A percentile compares a stretch with the other conserved stretches of the same genome.
Conservation (phyloP, 345 rosid species). For the Clarkia xantiana region DNA sequence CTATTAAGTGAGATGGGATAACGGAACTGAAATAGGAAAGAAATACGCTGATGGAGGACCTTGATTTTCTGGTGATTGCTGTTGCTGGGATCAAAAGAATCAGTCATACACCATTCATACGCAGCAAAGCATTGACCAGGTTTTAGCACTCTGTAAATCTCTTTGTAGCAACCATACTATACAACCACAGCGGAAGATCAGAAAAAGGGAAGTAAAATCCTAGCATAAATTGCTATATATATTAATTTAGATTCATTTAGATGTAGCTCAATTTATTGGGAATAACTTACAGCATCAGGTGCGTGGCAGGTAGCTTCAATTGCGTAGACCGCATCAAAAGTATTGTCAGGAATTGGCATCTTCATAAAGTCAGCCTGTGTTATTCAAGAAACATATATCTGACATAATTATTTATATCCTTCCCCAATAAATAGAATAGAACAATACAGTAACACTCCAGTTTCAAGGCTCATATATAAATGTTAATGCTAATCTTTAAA, state of each 20-base stretch:
- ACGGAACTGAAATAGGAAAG: too few relatives aligned
- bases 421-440: too few relatives aligned
- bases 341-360: slow-evolving; percentile 86
- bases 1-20: too few relatives aligned
- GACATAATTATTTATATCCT: background rate
- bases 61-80: slow-evolving; percentile 66
- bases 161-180: slow-evolving; percentile 89
- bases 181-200: slow-evolving; percentile 1
- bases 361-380: slow-evolving; percentile 98
- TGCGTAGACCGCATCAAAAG: slow-evolving; percentile 85
- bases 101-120: slow-evolving; percentile 98
- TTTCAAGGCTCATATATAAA: too few relatives aligned
- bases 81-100: slow-evolving; percentile 60
- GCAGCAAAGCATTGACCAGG: slow-evolving; percentile 91
- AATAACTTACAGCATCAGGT: slow-evolving; percentile 77
- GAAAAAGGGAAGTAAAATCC: background rate
- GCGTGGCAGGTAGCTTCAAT: slow-evolving; percentile 99
- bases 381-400: slow-evolving; percentile 9
- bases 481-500: too few relatives aligned
- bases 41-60: slow-evolving; percentile 18
- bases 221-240: background rate
- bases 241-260: too few relatives aligned
- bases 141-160: slow-evolving; percentile 84
- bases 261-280: background rate
- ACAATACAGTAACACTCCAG: too few relatives aligned